Evolutionary conservation across 306 rosid genomes (phyloP).

Genomic region (Cucumis melo): DNA sequence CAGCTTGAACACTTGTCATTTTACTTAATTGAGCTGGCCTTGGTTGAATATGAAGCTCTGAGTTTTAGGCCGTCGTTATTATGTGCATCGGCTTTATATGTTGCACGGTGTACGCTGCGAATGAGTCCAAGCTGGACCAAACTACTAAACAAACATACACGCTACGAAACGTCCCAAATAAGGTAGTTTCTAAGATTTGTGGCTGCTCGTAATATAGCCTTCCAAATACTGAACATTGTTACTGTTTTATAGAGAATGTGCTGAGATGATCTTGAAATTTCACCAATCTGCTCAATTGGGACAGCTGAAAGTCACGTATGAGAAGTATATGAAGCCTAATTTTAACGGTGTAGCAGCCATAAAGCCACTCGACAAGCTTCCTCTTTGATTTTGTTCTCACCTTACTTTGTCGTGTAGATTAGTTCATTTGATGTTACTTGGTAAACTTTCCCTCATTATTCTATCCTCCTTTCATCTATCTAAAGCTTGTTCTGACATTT

Average conservation of each 20-base stretch:
- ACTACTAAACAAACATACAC: conserved; percentile 56
- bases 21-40: conserved; percentile 55
- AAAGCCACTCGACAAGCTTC: conserved; percentile 53
- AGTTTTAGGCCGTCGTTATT: conserved; percentile 68
- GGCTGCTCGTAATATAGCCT: not conserved
- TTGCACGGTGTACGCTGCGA: conserved; percentile 63
- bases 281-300: conserved; percentile 53
- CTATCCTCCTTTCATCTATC: not conserved
- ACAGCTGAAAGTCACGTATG: conserved; percentile 43
- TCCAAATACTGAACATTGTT: not conserved
- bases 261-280: conserved; percentile 57
- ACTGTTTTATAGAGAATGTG: conserved; percentile 34
- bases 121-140: conserved; percentile 65
- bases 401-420: not conserved
- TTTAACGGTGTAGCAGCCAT: conserved; percentile 39
- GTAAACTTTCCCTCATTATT: not conserved
- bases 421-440: not conserved
- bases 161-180: conserved; percentile 48
- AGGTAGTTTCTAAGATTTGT: conserved; percentile 23
- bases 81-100: conserved; percentile 82
- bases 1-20: conserved; percentile 79
- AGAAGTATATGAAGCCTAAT: conserved; percentile 48
- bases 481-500: not conserved
- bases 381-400: conserved; percentile 21
- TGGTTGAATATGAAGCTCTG: conserved; percentile 67